phyloP scores from a whole-genome alignment of 176 grass and related monocot genomes.

The Eremochloa ophiuroides region DNA sequence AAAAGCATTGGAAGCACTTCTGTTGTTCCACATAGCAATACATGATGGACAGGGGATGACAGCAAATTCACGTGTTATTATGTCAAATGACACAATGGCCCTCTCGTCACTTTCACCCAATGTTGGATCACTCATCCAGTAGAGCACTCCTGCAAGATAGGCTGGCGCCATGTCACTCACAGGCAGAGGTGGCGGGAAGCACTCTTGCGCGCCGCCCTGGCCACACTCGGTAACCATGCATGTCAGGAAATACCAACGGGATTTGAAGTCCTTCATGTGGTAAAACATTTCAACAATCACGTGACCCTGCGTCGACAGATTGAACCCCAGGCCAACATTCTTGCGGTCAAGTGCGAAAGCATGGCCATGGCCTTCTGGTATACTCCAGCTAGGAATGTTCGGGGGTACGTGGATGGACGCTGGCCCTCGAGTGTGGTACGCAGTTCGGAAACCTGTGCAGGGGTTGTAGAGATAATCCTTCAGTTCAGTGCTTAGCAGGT shows the following conservation, averaged over 20 bases:
- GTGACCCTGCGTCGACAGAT: neutral
- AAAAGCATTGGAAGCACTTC: neutral
- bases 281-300: neutral
- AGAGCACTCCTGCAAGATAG: neutral
- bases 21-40: neutral
- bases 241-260: neutral
- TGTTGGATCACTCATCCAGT: slow-evolving; percentile 8
- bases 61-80: neutral
- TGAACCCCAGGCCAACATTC: slow-evolving; percentile 28
- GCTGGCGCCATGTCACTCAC: neutral
- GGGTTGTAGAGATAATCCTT: slow-evolving; percentile 20
- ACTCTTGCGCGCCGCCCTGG: neutral
- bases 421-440: neutral
- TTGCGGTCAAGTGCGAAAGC: neutral
- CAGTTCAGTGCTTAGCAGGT: slow-evolving; percentile 1
- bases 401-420: too few relatives aligned
- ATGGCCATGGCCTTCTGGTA: neutral
- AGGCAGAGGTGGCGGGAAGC: neutral
- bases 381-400: too few relatives aligned
- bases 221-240: neutral
- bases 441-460: neutral
- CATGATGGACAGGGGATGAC: neutral
- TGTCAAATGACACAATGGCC: neutral
- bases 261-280: neutral
- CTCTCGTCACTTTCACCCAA: neutral